Evolutionary conservation across 1,284 basidiomycete species (phyloP).

Genomic region (Irpex sp.): DNA sequence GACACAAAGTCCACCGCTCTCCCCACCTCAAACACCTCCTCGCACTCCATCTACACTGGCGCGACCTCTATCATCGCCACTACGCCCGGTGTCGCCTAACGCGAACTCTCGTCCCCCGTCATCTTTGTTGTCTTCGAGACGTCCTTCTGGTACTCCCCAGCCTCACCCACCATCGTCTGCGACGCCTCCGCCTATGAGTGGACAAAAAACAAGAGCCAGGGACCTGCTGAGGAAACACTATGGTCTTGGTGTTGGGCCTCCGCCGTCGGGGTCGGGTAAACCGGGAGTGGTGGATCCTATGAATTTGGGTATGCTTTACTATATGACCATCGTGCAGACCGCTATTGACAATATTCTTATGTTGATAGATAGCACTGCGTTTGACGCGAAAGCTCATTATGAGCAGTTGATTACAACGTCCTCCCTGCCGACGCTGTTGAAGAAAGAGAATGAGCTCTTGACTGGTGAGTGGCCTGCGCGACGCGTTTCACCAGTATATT

Average conservation of each 20-base stretch:
- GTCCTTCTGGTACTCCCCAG: not conserved
- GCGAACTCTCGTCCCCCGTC: constrained; percentile 4
- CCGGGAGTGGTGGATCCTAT: constrained; percentile 62
- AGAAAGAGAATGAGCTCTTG: constrained; percentile 75
- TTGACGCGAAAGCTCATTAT: constrained; percentile 80
- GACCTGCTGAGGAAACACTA: constrained; percentile 82
- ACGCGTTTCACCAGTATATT: not conserved
- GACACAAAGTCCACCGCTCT: constrained; percentile 9
- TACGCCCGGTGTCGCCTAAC: constrained; percentile 24
- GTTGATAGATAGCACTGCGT: constrained; percentile 82
- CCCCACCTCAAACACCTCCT: not conserved
- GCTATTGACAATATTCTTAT: no score
- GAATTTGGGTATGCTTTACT: constrained; percentile 74
- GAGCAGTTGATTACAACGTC: constrained; percentile 81
- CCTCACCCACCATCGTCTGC: constrained; percentile 9
- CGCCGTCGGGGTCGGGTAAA: constrained; percentile 48
- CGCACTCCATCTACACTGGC: constrained; percentile 1
- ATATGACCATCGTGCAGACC: no score
- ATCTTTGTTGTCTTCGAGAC: not conserved
- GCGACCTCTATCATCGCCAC: constrained; percentile 24
- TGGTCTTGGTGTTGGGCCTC: constrained; percentile 71
- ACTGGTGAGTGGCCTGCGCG: constrained; percentile 40
- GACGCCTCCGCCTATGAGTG: constrained; percentile 9
- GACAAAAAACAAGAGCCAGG: constrained; percentile 61
- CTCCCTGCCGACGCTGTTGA: constrained; percentile 66